A percentile compares a stretch with the other conserved stretches of the same genome.
Evolutionary conservation across 495 filamentous ascomycete species (phyloP).

Genomic region (Entonaema liquescens): DNA sequence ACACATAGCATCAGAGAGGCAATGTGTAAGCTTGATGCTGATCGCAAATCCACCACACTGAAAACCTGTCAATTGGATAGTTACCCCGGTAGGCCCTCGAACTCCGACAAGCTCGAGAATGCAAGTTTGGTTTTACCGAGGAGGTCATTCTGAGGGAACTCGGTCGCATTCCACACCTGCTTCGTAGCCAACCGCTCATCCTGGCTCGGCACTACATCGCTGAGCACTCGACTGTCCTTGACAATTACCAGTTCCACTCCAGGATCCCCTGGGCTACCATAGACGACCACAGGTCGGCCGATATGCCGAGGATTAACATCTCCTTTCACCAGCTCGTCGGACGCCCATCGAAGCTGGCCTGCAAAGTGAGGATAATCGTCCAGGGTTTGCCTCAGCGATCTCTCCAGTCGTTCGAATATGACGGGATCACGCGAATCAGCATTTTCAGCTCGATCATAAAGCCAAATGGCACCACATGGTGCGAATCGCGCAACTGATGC

Average conservation of each 20-base stretch:
- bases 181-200: conserved; percentile 40
- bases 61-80: conserved; percentile 53
- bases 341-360: conserved; percentile 48
- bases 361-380: conserved; percentile 50
- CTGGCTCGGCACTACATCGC: conserved; percentile 44
- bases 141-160: conserved; percentile 30
- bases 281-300: conserved; percentile 37
- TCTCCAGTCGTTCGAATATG: conserved; percentile 44
- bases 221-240: conserved; percentile 31
- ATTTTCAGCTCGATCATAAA: conserved; percentile 43
- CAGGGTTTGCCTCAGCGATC: conserved; percentile 47
- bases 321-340: conserved; percentile 26
- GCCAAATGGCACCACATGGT: conserved; percentile 51
- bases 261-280: conserved; percentile 39
- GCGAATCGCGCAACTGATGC: conserved; percentile 46
- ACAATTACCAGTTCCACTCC: conserved; percentile 39
- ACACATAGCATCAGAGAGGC: conserved; percentile 57
- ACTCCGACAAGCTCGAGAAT: conserved; percentile 30
- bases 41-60: conserved; percentile 55
- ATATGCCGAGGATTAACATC: conserved; percentile 32
- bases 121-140: conserved; percentile 37
- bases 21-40: conserved; percentile 55
- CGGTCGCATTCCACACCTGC: conserved; percentile 43
- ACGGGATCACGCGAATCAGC: conserved; percentile 28
- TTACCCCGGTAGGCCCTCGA: conserved; percentile 47